Evolutionary conservation across 345 rosid species (phyloP).

Genomic region (Brassica carinata): DNA sequence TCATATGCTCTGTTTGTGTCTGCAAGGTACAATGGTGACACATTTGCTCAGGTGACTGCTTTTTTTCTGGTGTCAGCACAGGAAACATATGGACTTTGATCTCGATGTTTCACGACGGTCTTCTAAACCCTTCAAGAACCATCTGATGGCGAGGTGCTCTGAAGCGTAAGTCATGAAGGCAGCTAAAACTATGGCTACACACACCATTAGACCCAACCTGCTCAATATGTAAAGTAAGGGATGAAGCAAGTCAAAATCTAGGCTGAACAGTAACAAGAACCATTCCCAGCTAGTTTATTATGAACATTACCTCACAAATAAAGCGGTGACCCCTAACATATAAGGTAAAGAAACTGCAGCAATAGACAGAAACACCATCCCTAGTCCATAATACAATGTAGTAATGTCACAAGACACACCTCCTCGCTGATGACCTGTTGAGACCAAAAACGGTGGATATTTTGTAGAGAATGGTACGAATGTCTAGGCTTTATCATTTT

Average conservation of each 20-base stretch:
- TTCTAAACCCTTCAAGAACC: conserved; percentile 73
- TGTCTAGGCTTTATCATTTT: not conserved
- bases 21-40: conserved; percentile 27
- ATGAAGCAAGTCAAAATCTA: conserved; percentile 8
- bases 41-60: not conserved
- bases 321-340: conserved; percentile 74
- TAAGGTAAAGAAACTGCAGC: conserved; percentile 77
- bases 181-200: conserved; percentile 69
- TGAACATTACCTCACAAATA: conserved; percentile 66
- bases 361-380: conserved; percentile 68
- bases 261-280: conserved; percentile 9
- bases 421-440: conserved; percentile 73
- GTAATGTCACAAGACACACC: conserved; percentile 53
- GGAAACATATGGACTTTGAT: conserved; percentile 50
- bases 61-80: conserved; percentile 43
- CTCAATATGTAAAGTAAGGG: not conserved
- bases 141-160: conserved; percentile 75
- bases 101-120: conserved; percentile 57
- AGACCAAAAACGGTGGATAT: conserved; percentile 6
- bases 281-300: conserved; percentile 35
- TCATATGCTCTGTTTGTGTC: conserved; percentile 1
- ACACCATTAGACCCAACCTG: conserved; percentile 89
- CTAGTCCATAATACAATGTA: conserved; percentile 68
- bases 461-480: not conserved
- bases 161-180: conserved; percentile 89